These are phyloP conservation scores for Diaporthe aspalathi DNA, from an alignment of 2,329 filamentous ascomycete species.

Conservation along the genomic window DNA sequence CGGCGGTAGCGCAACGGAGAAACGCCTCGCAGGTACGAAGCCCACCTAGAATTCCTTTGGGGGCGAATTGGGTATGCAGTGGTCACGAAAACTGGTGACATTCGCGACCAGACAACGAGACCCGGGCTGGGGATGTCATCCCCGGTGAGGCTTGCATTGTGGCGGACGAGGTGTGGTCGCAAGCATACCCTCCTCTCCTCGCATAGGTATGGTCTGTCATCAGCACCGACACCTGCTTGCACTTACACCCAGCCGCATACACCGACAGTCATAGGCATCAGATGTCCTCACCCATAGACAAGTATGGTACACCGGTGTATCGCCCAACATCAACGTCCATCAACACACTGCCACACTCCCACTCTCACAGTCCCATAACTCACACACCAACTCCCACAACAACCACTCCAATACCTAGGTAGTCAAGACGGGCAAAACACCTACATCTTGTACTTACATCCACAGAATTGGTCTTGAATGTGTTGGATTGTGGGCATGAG, in stretches of 20 bases:
- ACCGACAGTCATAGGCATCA: too few species aligned
- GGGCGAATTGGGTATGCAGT: background rate
- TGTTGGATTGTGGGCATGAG: too few species aligned
- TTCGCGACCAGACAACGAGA: background rate
- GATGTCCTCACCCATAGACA: too few species aligned
- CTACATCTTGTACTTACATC: background rate
- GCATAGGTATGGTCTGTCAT: background rate
- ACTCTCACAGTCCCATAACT: too few species aligned
- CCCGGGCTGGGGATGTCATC: background rate
- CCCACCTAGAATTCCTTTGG: constrained; percentile 1
- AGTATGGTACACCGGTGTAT: too few species aligned
- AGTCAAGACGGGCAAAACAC: too few species aligned
- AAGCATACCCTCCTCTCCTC: background rate
- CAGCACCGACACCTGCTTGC: background rate
- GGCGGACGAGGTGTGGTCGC: background rate
- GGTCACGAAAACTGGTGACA: background rate
- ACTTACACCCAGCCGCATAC: background rate
- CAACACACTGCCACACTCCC: too few species aligned
- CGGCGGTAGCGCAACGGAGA: background rate
- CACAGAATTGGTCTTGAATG: too few species aligned
- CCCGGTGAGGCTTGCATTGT: background rate
- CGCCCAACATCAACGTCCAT: too few species aligned
- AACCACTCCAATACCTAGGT: background rate
- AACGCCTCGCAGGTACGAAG: background rate
- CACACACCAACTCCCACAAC: background rate